Evolutionary conservation across 176 grass and related monocot species (phyloP).

Genomic region (Paspalum vaginatum): DNA sequence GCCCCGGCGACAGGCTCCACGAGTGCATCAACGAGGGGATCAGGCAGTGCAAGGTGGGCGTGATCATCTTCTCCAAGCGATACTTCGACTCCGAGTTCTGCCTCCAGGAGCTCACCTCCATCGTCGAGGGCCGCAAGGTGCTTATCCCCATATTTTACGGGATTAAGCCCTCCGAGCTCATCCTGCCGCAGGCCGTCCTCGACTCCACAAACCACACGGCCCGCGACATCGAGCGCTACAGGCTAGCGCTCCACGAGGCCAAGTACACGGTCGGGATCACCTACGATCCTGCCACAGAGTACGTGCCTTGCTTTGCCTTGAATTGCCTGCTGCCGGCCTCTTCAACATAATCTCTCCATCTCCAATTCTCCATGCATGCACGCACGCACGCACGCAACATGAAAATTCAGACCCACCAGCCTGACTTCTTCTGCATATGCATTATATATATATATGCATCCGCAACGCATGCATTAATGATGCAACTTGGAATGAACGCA

Average conservation of each 20-base stretch:
- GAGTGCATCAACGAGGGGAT: slow-evolving; percentile 56
- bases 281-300: slow-evolving; percentile 73
- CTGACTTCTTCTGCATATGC: not conserved
- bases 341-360: not conserved
- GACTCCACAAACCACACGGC: slow-evolving; percentile 2
- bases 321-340: not conserved
- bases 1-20: slow-evolving; percentile 59
- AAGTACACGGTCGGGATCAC: slow-evolving; percentile 74
- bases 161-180: slow-evolving; percentile 77
- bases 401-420: not conserved
- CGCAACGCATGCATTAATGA: not conserved
- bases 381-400: slow-evolving; percentile 9
- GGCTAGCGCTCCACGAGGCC: slow-evolving; percentile 52
- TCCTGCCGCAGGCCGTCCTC: slow-evolving; percentile 24
- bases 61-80: slow-evolving; percentile 64
- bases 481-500: not conserved
- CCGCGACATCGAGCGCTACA: slow-evolving; percentile 54
- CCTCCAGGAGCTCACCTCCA: slow-evolving; percentile 67
- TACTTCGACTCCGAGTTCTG: slow-evolving; percentile 81
- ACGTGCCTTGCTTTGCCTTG: not conserved
- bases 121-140: slow-evolving; percentile 66
- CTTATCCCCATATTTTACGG: slow-evolving; percentile 85
- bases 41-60: slow-evolving; percentile 51
- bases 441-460: not conserved
- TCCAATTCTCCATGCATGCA: not conserved